Percentiles rank a stretch among this genome's conserved stretches.
phyloP scores from a whole-genome alignment of 139 green algal genomes.

The Desmodesmus armatus region DNA sequence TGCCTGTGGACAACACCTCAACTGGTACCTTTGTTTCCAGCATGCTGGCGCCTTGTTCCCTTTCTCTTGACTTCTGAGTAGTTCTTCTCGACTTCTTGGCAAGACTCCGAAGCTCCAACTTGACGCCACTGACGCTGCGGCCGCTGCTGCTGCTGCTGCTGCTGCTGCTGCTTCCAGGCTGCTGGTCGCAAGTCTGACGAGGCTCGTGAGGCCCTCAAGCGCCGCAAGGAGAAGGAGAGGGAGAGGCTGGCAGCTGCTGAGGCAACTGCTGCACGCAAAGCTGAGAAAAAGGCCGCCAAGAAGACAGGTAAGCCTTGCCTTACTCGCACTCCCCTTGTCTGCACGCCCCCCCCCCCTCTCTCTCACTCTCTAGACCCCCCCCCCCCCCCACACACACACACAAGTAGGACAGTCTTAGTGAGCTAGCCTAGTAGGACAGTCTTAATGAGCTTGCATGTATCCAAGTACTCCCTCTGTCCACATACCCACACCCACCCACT shows the following conservation, averaged over 20 bases:
- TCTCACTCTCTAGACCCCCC: not conserved
- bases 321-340: not conserved
- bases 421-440: no score
- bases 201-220: not conserved
- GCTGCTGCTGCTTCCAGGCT: not conserved
- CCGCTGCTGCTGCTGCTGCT: not conserved
- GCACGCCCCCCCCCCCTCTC: not conserved
- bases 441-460: not conserved
- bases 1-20: not conserved
- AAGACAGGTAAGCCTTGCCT: not conserved
- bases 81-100: not conserved
- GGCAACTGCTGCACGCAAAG: slow-evolving; percentile 30
- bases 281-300: not conserved
- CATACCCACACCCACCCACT: not conserved
- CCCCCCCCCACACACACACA: no score
- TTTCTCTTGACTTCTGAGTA: no score
- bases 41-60: not conserved
- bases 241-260: not conserved
- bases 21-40: not conserved
- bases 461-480: not conserved
- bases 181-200: not conserved
- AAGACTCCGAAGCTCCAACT: not conserved
- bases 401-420: no score
- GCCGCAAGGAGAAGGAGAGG: not conserved
- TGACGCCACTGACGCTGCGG: not conserved